Base-by-base conservation (phyloP, 140 eudicot genomes). In the Ambrosia hybrid region DNA sequence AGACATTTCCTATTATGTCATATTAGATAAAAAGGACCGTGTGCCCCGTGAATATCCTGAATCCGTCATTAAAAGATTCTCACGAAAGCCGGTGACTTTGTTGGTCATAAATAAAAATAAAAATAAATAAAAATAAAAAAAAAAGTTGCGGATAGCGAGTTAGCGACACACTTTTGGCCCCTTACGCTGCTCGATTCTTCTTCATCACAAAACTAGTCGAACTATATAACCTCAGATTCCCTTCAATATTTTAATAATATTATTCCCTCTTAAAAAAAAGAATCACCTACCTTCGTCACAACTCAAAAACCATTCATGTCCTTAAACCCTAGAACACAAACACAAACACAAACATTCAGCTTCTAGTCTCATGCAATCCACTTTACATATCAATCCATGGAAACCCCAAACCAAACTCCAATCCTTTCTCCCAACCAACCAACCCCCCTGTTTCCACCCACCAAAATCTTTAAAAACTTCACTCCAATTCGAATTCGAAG, bases 391-490 rank as follows among this genome's bases (percentile, higher is more conserved):
- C 69, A 69, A 55, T 49, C 46, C 38, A 7, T 81, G 82, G 81
- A 48, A 73, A 73, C 65, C 5, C 7, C 82, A 57, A 3, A 41
- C n/a, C 10, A 52, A 79, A 45, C 4, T 13, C 15, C 81, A 61
- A 53, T 48, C 39, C 56, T 74, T 80, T 80, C 48, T 62, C 16
- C 80, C 75, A 14, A 10, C 51, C 30, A 58, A 65, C 30, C 78
- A 73, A 86, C 73, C 67, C 73, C 86, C 49, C 82, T 77, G 71
- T 76, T 68, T 43, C 72, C 83, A n/a, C 53, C 80, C 34, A 30
- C 85, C 90, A 74, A 87, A 69, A 43, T 77, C 87, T 0, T 61
- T 76, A n/a, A 80, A 64, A n/a, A 81, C 87, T 21, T 78, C 88
- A 7, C 61, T 79, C 75, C 75, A 71, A 39, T 80, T 61, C 75